Percentiles rank a stretch among this genome's conserved stretches.
Conservation (phyloP, 2,329 filamentous ascomycete species). For the Colletotrichum godetiae region DNA sequence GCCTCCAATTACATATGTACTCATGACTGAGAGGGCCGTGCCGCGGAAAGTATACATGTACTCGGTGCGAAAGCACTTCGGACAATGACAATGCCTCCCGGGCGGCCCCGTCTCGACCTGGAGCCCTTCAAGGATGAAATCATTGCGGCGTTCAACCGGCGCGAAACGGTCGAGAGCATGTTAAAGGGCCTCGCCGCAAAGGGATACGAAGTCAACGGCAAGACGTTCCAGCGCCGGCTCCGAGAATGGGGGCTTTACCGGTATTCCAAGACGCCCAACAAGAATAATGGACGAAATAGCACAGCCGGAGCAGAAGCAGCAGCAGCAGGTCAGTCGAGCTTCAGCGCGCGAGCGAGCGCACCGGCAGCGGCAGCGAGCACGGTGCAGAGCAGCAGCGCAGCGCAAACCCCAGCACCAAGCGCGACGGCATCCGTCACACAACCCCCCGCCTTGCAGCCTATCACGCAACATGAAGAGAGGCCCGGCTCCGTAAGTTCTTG, state of each 20-base stretch:
- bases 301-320: not conserved
- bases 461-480: conserved; percentile 13
- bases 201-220: conserved; percentile 14
- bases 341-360: not conserved
- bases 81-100: conserved; percentile 14
- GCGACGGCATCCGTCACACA: not conserved
- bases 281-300: not conserved
- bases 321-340: not conserved
- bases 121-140: conserved; percentile 28
- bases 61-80: not conserved
- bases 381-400: not conserved
- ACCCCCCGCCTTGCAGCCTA: not conserved
- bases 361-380: not conserved
- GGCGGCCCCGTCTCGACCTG: conserved; percentile 23
- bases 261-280: conserved; percentile 14
- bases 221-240: conserved; percentile 18
- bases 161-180: conserved; percentile 30
- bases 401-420: not conserved
- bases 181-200: conserved; percentile 22
- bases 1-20: not conserved
- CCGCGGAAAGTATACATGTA: not conserved
- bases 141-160: conserved; percentile 15
- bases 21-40: not conserved
- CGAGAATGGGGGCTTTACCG: conserved; percentile 22
- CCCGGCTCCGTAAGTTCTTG: conserved; percentile 26